Percentiles rank a stretch among this genome's conserved stretches.
phyloP scores from a whole-genome alignment of 306 rosid species.

The Styphnolobium japonicum region DNA sequence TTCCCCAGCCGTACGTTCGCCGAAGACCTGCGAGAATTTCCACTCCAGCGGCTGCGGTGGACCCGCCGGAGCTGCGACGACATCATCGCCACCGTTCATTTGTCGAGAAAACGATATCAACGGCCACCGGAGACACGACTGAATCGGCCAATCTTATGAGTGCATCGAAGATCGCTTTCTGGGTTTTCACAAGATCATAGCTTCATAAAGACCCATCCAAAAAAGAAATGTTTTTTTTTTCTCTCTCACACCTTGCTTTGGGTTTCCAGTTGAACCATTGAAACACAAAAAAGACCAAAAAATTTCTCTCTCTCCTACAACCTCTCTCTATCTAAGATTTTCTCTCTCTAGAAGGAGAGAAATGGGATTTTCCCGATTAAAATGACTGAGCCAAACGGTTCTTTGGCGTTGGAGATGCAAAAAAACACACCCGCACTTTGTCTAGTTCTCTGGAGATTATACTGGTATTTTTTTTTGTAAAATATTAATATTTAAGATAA shows the following conservation, averaged over 20 bases:
- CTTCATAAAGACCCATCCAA: conserved; percentile 47
- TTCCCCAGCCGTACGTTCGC: conserved; percentile 97
- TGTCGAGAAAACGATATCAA: conserved; percentile 39
- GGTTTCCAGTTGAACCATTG: conserved; percentile 79
- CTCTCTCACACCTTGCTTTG: conserved; percentile 34
- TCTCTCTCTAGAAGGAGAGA: conserved; percentile 72
- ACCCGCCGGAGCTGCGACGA: conserved; percentile 78
- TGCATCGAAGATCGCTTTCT: conserved; percentile 73
- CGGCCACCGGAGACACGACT: conserved; percentile 33
- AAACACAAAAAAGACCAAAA: conserved; percentile 48
- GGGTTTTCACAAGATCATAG: conserved; percentile 69
- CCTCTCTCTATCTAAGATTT: conserved; percentile 18
- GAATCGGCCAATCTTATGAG: conserved; percentile 63
- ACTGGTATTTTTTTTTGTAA: no score
- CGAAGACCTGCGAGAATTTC: conserved; percentile 99
- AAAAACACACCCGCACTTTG: conserved; percentile 4
- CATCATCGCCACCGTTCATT: conserved; percentile 95
- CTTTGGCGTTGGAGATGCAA: conserved; percentile 31
- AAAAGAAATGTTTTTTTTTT: conserved; percentile 24
- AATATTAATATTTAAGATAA: no score
- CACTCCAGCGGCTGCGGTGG: conserved; percentile 78
- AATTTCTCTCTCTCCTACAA: conserved; percentile 35
- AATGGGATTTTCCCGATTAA: conserved; percentile 42
- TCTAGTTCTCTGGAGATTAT: conserved; percentile 26
- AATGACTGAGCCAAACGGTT: conserved; percentile 47